phyloP scores from a whole-genome alignment of 495 filamentous ascomycete genomes.

The Peziza echinospora region DNA sequence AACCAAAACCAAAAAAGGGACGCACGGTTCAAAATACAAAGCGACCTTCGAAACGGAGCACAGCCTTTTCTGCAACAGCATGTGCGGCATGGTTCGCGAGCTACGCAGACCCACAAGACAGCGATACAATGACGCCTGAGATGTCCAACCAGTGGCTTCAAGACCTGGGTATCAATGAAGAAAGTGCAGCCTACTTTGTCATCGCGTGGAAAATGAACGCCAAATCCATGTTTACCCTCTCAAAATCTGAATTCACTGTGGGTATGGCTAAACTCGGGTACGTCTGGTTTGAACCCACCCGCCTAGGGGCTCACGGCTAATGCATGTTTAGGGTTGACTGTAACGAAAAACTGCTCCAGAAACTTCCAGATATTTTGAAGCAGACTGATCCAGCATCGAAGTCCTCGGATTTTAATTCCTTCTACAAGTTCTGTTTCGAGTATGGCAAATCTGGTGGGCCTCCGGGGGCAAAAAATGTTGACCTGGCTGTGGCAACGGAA shows the following conservation, averaged over 20 bases:
- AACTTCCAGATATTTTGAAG: conserved; percentile 6
- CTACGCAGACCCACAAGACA: conserved; percentile 1
- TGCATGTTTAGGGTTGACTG: conserved; percentile 6
- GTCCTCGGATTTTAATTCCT: conserved; percentile 11
- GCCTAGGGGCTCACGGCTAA: conserved; percentile 1
- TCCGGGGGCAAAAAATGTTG: conserved; percentile 10
- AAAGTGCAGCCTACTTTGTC: conserved; percentile 13
- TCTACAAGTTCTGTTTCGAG: conserved; percentile 18
- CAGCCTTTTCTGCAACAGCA: neutral
- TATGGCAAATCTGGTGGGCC: conserved; percentile 14
- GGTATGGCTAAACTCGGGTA: conserved; percentile 12
- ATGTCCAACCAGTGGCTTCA: conserved; percentile 12
- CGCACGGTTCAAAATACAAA: neutral
- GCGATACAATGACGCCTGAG: neutral
- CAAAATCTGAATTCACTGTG: conserved; percentile 9
- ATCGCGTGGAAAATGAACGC: conserved; percentile 12
- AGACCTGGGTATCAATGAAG: conserved; percentile 8
- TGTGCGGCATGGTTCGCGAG: conserved; percentile 2
- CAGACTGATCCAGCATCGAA: neutral
- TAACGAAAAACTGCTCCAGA: conserved; percentile 10
- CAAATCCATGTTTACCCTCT: conserved; percentile 9
- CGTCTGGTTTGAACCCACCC: neutral
- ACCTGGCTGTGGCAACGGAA: conserved; percentile 11
- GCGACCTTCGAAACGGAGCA: too few species aligned
- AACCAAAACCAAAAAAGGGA: neutral